A percentile compares a stretch with the other conserved stretches of the same genome.
These are phyloP conservation scores for Syncephalastrum sp. DNA, from an alignment of 371 early-diverging fungal genomes.

Conservation along the genomic window DNA sequence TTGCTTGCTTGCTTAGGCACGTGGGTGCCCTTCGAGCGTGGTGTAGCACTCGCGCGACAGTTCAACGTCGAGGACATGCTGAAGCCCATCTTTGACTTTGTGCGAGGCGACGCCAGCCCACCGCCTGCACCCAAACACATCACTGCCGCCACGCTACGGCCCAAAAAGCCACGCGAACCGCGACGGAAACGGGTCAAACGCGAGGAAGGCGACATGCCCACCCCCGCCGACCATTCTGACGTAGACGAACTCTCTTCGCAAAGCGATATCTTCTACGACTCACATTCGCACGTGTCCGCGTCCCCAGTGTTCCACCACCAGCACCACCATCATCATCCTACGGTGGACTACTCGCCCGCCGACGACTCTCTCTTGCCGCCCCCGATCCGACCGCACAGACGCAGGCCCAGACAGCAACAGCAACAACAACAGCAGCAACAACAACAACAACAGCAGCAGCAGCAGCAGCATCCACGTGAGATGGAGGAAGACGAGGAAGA, in stretches of 20 bases:
- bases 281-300: background rate
- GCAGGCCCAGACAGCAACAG: background rate
- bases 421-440: background rate
- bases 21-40: constrained; percentile 85
- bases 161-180: constrained; percentile 32
- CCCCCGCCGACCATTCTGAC: constrained; percentile 5
- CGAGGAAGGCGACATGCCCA: constrained; percentile 18
- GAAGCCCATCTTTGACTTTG: constrained; percentile 41
- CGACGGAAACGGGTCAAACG: constrained; percentile 27
- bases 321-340: background rate
- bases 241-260: background rate
- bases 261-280: background rate
- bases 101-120: constrained; percentile 32
- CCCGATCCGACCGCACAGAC: background rate
- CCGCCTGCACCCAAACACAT: constrained; percentile 55
- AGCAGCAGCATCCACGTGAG: background rate
- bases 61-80: constrained; percentile 45
- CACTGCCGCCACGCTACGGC: constrained; percentile 36
- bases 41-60: constrained; percentile 62
- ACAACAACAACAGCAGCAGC: background rate
- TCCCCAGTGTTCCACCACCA: background rate
- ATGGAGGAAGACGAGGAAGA: constrained; percentile 18
- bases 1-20: constrained; percentile 38
- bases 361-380: constrained; percentile 1
- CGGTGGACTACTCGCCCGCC: background rate